A percentile compares a stretch with the other conserved stretches of the same genome.
Evolutionary conservation across 2,329 filamentous ascomycete species (phyloP).

Genomic region (Scedosporium boydii): DNA sequence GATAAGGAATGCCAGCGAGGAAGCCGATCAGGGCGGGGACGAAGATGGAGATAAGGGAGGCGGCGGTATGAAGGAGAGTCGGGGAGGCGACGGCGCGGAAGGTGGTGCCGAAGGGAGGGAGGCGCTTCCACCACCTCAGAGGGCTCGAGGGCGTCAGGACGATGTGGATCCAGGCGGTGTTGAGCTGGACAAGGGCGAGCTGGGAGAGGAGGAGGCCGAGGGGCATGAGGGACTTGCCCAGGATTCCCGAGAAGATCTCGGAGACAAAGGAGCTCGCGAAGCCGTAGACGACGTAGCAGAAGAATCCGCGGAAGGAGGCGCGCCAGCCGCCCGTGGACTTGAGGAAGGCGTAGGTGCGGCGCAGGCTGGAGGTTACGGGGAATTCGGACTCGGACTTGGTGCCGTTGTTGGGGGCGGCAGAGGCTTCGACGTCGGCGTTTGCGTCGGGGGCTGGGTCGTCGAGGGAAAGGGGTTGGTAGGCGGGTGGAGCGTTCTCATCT

Average conservation of each 20-base stretch:
- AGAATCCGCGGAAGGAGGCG: conserved; percentile 61
- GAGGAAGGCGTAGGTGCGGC: conserved; percentile 45
- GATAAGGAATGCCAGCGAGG: conserved; percentile 19
- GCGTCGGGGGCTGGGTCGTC: conserved; percentile 20
- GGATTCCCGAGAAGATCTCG: conserved; percentile 47
- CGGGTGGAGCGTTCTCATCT: conserved; percentile 41
- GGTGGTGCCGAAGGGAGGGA: conserved; percentile 54
- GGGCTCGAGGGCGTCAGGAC: conserved; percentile 63
- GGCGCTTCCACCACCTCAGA: conserved; percentile 57
- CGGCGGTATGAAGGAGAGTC: conserved; percentile 51
- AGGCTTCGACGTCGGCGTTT: conserved; percentile 22
- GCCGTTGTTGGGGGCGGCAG: conserved; percentile 19
- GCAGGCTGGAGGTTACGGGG: conserved; percentile 41
- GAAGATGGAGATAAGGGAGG: conserved; percentile 38
- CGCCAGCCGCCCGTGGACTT: conserved; percentile 52
- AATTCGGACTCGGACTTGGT: conserved; percentile 14
- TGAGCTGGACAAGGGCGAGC: conserved; percentile 56
- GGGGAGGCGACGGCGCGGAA: conserved; percentile 63
- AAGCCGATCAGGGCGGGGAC: conserved; percentile 32
- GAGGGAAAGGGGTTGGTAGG: conserved; percentile 41
- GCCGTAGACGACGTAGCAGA: conserved; percentile 35
- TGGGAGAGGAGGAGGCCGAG: conserved; percentile 47
- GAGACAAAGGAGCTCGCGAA: conserved; percentile 32
- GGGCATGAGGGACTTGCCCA: conserved; percentile 40
- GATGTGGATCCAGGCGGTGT: conserved; percentile 76